Conservation (phyloP, 1,139 yeast genomes). For the Hanseniaspora gamundiae region DNA sequence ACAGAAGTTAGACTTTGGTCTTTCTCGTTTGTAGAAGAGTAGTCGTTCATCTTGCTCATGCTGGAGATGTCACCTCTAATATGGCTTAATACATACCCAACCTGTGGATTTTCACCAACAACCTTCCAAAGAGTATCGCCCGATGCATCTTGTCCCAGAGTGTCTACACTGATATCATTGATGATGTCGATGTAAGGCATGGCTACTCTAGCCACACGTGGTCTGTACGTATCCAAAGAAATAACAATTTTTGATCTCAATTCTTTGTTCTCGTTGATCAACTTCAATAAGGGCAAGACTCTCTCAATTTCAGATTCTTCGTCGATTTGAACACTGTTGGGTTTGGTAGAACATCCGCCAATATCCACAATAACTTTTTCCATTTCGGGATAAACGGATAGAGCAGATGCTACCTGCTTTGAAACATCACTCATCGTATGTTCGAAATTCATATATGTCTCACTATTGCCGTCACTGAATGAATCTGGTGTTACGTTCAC, state of each 20-base stretch:
- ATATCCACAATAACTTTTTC: slow-evolving; percentile 67
- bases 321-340: slow-evolving; percentile 53
- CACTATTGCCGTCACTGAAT: slow-evolving; percentile 75
- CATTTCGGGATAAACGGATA: slow-evolving; percentile 33
- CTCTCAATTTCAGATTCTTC: slow-evolving; percentile 49
- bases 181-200: slow-evolving; percentile 69
- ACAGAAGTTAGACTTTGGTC: slow-evolving; percentile 28
- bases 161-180: slow-evolving; percentile 84
- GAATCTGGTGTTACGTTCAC: slow-evolving; percentile 90
- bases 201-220: slow-evolving; percentile 59
- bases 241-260: slow-evolving; percentile 37
- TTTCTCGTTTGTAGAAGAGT: slow-evolving; percentile 31
- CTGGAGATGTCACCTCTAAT: slow-evolving; percentile 68
- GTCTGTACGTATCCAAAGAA: slow-evolving; percentile 77
- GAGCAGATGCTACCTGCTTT: slow-evolving; percentile 42
- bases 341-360: slow-evolving; percentile 90
- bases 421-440: slow-evolving; percentile 30
- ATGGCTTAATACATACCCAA: slow-evolving; percentile 76
- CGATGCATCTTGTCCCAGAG: slow-evolving; percentile 33
- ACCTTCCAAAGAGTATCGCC: slow-evolving; percentile 44
- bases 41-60: slow-evolving; percentile 53
- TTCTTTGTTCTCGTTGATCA: slow-evolving; percentile 36
- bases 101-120: slow-evolving; percentile 48
- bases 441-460: slow-evolving; percentile 12
- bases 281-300: slow-evolving; percentile 57